Base-by-base conservation (phyloP, 2,329 filamentous ascomycete genomes). In the Metarhizium humberi region DNA sequence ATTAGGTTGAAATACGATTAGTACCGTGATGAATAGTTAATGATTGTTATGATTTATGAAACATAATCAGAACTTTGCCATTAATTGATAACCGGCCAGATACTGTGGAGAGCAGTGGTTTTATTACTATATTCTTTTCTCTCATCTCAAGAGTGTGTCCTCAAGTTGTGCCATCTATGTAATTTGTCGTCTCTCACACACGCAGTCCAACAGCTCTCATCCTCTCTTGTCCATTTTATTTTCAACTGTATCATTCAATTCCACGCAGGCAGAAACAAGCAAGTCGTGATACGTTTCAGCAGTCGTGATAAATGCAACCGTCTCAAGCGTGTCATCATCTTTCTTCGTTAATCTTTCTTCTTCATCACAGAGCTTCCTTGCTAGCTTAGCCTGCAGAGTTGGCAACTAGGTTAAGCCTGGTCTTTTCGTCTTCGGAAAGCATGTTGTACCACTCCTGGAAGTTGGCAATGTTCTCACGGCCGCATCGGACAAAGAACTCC, bases 401-500 rank as follows among this genome's bases (percentile, higher is more conserved):
- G 49, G 75, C 79, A 53, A 83, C 68, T 62, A 80, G 75, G 56
- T 79, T 77, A 8, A 84, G 70, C 67, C 82, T 84, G 7, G 64
- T 64, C 68, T 81, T 78, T 66, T 84, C 81, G 25, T 79, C 76
- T 4, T 77, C 75, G n/a, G 71, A 76, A 47, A 84, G 66, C 69
- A 78, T 71, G 55, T 69, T 73, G 63, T 80, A 84, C 79, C 80
- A 83, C 16, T 77, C 70, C 63, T 77, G 74, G 69, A 84, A 84
- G 55, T 73, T 75, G 52, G 77, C 77, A 48, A 78, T 70, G 60
- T 84, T 79, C 56, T 83, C 80, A n/a, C 71, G 74, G 11, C 76
- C 79, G 10, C 78, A 79, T 13, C 69, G 66, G 51, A 85, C 69
- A 73, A 96, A 96, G 73, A 95, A 96, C 14, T 92, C 84, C 1